Conservation (phyloP, 768 basidiomycete species). For the Leccinum sublutescens region DNA sequence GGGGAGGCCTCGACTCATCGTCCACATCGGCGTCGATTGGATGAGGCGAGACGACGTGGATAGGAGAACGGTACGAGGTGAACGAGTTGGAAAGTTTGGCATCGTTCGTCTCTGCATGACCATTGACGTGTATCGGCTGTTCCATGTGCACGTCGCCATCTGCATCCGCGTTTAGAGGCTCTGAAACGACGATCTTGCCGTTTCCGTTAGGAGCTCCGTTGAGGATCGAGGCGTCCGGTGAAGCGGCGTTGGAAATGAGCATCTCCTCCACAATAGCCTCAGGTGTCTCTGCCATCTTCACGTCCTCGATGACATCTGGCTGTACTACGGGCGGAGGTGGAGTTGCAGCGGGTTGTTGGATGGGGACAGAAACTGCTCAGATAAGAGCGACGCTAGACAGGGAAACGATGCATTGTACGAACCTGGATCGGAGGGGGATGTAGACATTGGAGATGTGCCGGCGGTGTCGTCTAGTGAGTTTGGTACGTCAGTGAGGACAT, state of each 20-base stretch:
- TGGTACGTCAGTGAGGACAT: conserved; percentile 60
- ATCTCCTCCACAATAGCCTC: conserved; percentile 18
- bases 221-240: conserved; percentile 9
- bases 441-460: conserved; percentile 35
- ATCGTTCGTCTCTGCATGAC: conserved; percentile 14
- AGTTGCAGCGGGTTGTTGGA: conserved; percentile 46
- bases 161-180: conserved; percentile 19
- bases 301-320: conserved; percentile 48
- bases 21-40: conserved; percentile 15
- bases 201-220: conserved; percentile 20
- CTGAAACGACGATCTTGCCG: conserved; percentile 35
- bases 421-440: conserved; percentile 54
- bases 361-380: conserved; percentile 41
- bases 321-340: conserved; percentile 46
- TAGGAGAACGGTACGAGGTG: conserved; percentile 34
- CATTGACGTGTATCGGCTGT: conserved; percentile 24
- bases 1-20: conserved; percentile 68
- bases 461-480: conserved; percentile 42
- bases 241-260: conserved; percentile 11
- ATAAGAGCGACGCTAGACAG: conserved; percentile 28
- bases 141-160: conserved; percentile 36
- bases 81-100: conserved; percentile 26
- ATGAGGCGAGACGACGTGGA: conserved; percentile 32
- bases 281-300: conserved; percentile 48
- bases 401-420: conserved; percentile 23